Base-by-base conservation (phyloP, 176 grass and related monocot species). In the Panicum miliaceum region DNA sequence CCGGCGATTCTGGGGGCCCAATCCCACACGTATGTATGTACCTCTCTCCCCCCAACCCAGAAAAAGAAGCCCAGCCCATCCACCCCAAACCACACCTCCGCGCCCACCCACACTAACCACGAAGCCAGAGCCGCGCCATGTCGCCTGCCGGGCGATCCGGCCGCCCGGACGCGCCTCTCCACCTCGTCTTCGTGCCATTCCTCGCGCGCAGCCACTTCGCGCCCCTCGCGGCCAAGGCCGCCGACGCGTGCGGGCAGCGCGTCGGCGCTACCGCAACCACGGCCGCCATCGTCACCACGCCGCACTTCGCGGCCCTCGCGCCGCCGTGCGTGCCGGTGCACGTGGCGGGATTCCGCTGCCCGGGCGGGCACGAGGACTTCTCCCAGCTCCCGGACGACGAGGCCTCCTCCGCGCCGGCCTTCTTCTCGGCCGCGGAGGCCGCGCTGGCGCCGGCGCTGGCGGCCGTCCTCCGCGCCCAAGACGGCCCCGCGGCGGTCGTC, bases 121-220 rank as follows among this genome's bases (percentile, higher is more conserved):
- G 29, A 32, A 32, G 29, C 29, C 29, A n/a, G 29, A 32, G 29
- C 29, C 29, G 29, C 29, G 29, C 29, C 29, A 32, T 32, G 29
- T 32, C 29, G 29, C 29, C 29, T 1, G 29, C 29, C 29, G 29
- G 29, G 29, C 29, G 29, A 32, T 32, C 29, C 29, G 29, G 29
- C 29, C 29, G 29, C 29, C 29, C 29, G 29, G 29, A 32, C 72
- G 46, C 45, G 52, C n/a, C 65, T n/a, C 78, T 77, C 52, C 71
- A 54, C 64, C 83, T 89, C 83, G 36, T 89, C 6, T 89, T 89
- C 78, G 35, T 89, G 71, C 83, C 83, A 1, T 89, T 89, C 88
- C 83, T 89, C 7, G 78, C 70, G 36, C 84, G 73, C 57, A 90
- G 88, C 77, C 90, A 85, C 90, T 91, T 84, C 90, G 6, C 83